Percentiles rank a stretch among this genome's conserved stretches.
Conservation (phyloP, 139 green algal species). For the Tetradesmus obliquus region DNA sequence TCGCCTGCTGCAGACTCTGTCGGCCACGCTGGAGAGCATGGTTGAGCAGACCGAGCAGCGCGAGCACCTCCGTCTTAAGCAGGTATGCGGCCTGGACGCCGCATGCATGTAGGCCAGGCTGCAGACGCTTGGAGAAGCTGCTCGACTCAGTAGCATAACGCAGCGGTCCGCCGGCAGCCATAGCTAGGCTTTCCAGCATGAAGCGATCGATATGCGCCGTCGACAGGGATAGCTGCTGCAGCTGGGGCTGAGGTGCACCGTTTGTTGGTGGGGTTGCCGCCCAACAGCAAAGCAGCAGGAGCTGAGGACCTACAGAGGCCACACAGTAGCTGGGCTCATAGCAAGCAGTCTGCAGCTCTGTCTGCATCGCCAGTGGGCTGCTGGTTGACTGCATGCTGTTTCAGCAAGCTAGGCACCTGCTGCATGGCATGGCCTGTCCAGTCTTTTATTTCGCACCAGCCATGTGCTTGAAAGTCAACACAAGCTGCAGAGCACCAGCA, state of each 20-base stretch:
- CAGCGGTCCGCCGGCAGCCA: background rate
- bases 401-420: background rate
- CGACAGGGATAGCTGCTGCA: background rate
- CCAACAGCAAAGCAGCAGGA: background rate
- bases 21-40: constrained; percentile 28
- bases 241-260: background rate
- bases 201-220: background rate
- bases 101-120: constrained; percentile 12
- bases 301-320: background rate
- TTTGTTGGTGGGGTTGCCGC: background rate
- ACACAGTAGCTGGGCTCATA: background rate
- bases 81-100: background rate
- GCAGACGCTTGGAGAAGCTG: constrained; percentile 1
- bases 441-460: background rate
- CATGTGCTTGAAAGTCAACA: background rate
- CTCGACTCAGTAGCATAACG: background rate
- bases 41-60: constrained; percentile 38
- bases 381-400: no score
- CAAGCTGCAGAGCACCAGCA: background rate
- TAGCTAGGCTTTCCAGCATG: background rate
- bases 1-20: constrained; percentile 38
- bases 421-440: background rate
- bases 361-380: background rate
- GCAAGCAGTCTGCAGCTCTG: background rate
- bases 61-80: background rate